phyloP scores from a whole-genome alignment of 2,329 filamentous ascomycete species.

The Diaporthe sp. region DNA sequence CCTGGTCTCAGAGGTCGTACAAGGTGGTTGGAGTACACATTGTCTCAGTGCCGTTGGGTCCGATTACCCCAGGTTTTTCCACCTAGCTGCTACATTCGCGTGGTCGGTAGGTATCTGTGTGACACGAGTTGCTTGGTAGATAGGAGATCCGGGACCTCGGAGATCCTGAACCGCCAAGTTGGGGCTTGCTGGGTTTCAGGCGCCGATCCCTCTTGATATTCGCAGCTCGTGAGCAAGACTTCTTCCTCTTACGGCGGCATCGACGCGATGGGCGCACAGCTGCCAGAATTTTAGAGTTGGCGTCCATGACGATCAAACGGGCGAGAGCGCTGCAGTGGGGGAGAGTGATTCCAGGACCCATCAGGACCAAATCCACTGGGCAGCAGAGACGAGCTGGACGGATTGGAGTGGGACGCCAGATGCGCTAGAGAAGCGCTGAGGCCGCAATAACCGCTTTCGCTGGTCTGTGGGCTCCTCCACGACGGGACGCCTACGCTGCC shows the following conservation, averaged over 20 bases:
- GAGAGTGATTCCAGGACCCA: conserved; percentile 5
- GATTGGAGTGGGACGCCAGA: conserved; percentile 26
- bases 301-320: conserved; percentile 25
- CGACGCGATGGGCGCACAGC: conserved; percentile 7
- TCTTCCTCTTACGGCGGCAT: not conserved
- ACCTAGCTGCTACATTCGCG: not conserved
- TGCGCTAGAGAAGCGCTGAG: conserved; percentile 39
- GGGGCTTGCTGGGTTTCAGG: conserved; percentile 26
- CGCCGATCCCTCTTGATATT: conserved; percentile 15
- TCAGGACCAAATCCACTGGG: conserved; percentile 27
- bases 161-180: conserved; percentile 21
- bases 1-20: not conserved
- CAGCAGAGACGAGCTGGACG: conserved; percentile 8
- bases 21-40: not conserved
- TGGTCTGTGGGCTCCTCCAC: conserved; percentile 13
- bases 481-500: not conserved
- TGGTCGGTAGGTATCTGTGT: not conserved
- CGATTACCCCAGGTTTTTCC: not conserved
- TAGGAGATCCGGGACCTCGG: conserved; percentile 11
- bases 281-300: conserved; percentile 30
- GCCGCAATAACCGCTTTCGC: conserved; percentile 37
- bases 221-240: not conserved
- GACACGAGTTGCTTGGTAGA: not conserved
- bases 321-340: conserved; percentile 28
- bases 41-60: not conserved